These are phyloP conservation scores for Sporisorium reilianum DNA, from an alignment of 1,284 basidiomycete species.

Conservation along the genomic window DNA sequence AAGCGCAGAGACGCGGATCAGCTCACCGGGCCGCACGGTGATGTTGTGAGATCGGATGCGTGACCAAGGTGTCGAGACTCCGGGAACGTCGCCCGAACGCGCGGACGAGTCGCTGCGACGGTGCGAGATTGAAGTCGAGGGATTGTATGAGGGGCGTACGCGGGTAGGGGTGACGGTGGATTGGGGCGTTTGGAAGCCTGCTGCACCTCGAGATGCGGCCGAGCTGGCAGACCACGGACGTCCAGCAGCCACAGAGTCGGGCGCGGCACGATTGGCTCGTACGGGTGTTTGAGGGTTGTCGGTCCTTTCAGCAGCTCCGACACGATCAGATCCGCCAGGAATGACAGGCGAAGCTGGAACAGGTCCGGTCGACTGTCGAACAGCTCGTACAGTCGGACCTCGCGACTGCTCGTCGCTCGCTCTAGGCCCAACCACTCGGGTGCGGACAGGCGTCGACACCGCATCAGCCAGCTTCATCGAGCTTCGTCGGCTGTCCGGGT, in stretches of 20 bases:
- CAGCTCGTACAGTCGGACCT: constrained; percentile 25
- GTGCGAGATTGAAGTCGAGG: constrained; percentile 24
- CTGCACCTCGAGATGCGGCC: constrained; percentile 17
- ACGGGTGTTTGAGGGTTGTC: constrained; percentile 24
- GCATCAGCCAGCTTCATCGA: constrained; percentile 13
- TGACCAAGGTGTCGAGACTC: constrained; percentile 30
- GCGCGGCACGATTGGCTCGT: constrained; percentile 2
- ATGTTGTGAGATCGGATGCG: constrained; percentile 30
- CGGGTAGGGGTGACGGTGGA: constrained; percentile 26
- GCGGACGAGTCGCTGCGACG: constrained; percentile 32
- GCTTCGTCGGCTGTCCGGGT: constrained; percentile 21
- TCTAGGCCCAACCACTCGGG: not conserved
- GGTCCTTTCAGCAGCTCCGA: not conserved
- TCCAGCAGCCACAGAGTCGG: not conserved
- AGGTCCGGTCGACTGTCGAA: constrained; percentile 24
- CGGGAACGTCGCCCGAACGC: constrained; percentile 18
- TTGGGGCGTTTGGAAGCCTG: constrained; percentile 29
- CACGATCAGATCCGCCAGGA: constrained; percentile 22
- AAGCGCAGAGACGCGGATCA: constrained; percentile 53
- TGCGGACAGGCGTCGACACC: constrained; percentile 3
- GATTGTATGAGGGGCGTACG: constrained; percentile 17
- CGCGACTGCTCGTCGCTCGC: constrained; percentile 21
- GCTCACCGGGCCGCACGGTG: constrained; percentile 33
- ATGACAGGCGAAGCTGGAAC: constrained; percentile 24
- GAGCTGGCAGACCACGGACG: constrained; percentile 29